Conservation (phyloP, 2,329 filamentous ascomycete genomes). For the Pseudocercospora macadamiae region DNA sequence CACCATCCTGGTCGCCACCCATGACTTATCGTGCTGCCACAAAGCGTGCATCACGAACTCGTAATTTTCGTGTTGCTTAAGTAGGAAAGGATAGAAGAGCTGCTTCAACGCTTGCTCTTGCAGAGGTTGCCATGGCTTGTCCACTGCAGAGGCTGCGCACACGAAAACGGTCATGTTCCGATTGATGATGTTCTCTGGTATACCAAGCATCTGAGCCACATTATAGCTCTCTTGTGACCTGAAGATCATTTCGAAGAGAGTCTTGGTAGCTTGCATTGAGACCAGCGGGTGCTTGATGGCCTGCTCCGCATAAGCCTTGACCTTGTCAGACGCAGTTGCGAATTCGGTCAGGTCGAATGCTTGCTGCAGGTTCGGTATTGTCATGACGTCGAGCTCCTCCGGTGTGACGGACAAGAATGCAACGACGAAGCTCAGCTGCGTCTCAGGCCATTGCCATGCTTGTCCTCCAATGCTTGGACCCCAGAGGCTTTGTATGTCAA, state of each 20-base stretch:
- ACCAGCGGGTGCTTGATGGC: conserved; percentile 85
- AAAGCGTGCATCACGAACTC: conserved; percentile 89
- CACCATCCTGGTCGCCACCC: conserved; percentile 80
- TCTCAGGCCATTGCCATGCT: conserved; percentile 77
- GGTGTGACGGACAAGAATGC: conserved; percentile 78
- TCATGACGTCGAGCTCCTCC: conserved; percentile 78
- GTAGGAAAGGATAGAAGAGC: conserved; percentile 80
- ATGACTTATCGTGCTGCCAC: conserved; percentile 87
- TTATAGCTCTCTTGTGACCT: conserved; percentile 61
- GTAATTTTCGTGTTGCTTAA: conserved; percentile 75
- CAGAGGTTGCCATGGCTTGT: conserved; percentile 74
- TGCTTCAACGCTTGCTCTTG: conserved; percentile 76
- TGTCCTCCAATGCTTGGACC: conserved; percentile 59
- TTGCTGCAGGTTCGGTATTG: conserved; percentile 77
- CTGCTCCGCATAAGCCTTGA: conserved; percentile 62
- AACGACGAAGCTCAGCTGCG: conserved; percentile 90
- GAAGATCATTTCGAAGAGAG: conserved; percentile 66
- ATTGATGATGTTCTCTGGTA: conserved; percentile 64
- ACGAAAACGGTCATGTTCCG: conserved; percentile 79
- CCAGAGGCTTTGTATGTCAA: conserved; percentile 90
- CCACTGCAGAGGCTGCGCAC: conserved; percentile 75
- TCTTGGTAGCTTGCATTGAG: conserved; percentile 79
- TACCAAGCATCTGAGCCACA: conserved; percentile 57
- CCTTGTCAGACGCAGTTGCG: conserved; percentile 60
- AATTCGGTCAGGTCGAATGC: conserved; percentile 73